Conservation (phyloP, 176 grass and related monocot species). For the Panicum miliaceum region DNA sequence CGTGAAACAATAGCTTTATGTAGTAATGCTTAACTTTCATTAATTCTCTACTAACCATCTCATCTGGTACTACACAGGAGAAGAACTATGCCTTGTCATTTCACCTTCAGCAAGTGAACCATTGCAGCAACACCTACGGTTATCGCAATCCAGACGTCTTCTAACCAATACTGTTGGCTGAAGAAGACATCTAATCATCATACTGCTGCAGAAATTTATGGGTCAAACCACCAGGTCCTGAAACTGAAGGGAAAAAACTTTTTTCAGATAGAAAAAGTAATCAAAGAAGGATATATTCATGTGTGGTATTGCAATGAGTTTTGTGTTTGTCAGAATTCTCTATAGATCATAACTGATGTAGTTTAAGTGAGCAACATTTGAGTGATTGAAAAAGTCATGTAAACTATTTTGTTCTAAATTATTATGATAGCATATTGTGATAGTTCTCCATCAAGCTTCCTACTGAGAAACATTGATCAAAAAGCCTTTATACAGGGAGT, state of each 20-base stretch:
- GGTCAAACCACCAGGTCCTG: neutral
- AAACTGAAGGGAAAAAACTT: neutral
- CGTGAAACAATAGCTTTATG: neutral
- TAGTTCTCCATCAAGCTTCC: neutral
- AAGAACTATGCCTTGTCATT: slow-evolving; percentile 42
- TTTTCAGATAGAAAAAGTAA: neutral
- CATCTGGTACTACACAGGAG: slow-evolving; percentile 18
- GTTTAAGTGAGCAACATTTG: neutral
- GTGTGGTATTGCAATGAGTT: neutral
- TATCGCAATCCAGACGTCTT: slow-evolving; percentile 49
- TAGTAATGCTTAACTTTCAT: neutral
- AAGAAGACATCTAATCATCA: neutral
- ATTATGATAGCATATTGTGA: neutral
- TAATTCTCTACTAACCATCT: neutral
- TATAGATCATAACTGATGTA: neutral
- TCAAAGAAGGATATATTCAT: neutral
- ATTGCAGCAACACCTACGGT: neutral
- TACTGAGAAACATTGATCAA: neutral
- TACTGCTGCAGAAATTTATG: neutral
- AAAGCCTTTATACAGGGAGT: neutral
- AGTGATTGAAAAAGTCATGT: neutral
- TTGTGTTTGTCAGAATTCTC: neutral
- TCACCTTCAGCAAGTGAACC: slow-evolving; percentile 34
- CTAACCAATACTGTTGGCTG: neutral
- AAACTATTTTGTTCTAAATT: neutral